Conservation (phyloP, 2,329 filamentous ascomycete species). For the Blastomyces silverae region DNA sequence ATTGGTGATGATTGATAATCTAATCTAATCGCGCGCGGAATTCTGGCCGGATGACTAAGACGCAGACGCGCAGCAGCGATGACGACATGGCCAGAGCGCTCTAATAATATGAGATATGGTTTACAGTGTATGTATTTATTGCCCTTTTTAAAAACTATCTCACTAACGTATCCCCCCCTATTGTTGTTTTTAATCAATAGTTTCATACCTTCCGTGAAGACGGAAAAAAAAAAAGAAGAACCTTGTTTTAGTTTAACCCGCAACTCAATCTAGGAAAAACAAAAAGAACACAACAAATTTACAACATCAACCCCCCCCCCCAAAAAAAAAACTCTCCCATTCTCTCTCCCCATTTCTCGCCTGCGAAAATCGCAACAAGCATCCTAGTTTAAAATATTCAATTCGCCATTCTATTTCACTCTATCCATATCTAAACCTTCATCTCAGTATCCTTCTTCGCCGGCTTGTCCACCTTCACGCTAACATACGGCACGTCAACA, state of each 20-base stretch:
- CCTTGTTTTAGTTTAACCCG: neutral
- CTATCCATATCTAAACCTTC: neutral
- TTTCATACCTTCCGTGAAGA: neutral
- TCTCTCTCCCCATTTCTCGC: neutral
- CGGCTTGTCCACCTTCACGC: constrained; percentile 60
- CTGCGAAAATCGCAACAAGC: neutral
- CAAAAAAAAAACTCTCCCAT: too few species aligned
- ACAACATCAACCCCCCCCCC: neutral
- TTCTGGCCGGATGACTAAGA: too few species aligned
- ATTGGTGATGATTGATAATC: too few species aligned
- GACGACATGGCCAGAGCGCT: too few species aligned
- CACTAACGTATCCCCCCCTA: neutral
- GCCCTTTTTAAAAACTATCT: neutral
- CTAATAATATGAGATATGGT: too few species aligned
- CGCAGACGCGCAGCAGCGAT: too few species aligned
- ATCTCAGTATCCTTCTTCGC: constrained; percentile 5
- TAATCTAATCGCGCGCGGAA: too few species aligned
- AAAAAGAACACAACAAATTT: neutral
- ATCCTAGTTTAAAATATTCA: neutral
- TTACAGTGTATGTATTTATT: too few species aligned
- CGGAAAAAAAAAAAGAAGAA: neutral
- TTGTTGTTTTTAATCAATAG: neutral
- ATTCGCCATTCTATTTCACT: neutral
- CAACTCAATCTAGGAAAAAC: neutral
- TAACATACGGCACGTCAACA: constrained; percentile 94